A percentile compares a stretch with the other conserved stretches of the same genome.
Conservation (phyloP, 192 early-diverging fungal species). For the Irineochytrium annulatum region DNA sequence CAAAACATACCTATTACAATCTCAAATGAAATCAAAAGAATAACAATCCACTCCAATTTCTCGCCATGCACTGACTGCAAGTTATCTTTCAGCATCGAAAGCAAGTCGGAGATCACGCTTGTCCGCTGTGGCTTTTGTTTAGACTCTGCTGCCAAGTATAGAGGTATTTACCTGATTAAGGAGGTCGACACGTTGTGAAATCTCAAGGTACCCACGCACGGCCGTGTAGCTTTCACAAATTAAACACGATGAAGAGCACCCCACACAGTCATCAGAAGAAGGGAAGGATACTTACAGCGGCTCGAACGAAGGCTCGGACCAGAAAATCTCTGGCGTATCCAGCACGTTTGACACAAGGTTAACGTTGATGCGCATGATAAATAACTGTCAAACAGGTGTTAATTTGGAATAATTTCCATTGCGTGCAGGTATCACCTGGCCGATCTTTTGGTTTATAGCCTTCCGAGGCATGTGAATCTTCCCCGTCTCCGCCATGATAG, state of each 20-base stretch:
- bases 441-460: conserved; percentile 92
- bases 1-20: conserved; percentile 21
- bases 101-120: conserved; percentile 78
- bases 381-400: conserved; percentile 8
- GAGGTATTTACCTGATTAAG: conserved; percentile 79
- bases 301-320: conserved; percentile 70
- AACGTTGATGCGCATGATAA: conserved; percentile 70
- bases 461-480: conserved; percentile 71
- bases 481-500: conserved; percentile 89
- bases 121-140: conserved; percentile 52
- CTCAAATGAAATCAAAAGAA: conserved; percentile 72
- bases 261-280: not conserved
- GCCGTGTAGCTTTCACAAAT: conserved; percentile 52
- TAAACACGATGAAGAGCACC: conserved; percentile 7
- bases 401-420: not conserved
- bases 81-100: conserved; percentile 96
- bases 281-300: conserved; percentile 46
- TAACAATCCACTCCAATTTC: conserved; percentile 97
- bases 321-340: conserved; percentile 66
- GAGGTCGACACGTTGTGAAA: conserved; percentile 70
- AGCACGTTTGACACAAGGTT: conserved; percentile 82
- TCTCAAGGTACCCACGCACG: conserved; percentile 73
- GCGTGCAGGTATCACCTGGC: conserved; percentile 43
- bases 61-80: conserved; percentile 89
- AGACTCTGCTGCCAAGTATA: not conserved